Conservation (phyloP, 225 moss, liverwort and hornwort species). For the Takakia lepidozioides region DNA sequence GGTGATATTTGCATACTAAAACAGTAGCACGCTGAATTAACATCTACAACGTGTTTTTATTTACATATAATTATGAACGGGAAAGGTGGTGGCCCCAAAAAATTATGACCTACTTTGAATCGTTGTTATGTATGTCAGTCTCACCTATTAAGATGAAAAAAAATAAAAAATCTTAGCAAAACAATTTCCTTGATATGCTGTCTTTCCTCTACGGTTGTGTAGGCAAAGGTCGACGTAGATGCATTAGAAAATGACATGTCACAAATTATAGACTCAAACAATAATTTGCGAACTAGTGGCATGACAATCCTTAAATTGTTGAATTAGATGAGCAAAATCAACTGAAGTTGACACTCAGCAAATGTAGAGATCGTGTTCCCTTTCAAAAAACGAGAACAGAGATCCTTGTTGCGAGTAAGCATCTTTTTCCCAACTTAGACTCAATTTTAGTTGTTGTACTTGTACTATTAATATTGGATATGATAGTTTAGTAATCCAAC, state of each 20-base stretch:
- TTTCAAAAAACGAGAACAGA: slow-evolving; percentile 70
- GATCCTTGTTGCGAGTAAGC: not conserved
- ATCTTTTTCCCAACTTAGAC: too few species aligned
- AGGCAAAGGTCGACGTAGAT: slow-evolving; percentile 56
- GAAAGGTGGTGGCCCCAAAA: too few species aligned
- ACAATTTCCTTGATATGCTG: not conserved
- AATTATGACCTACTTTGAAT: not conserved
- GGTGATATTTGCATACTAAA: too few species aligned
- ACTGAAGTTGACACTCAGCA: slow-evolving; percentile 45
- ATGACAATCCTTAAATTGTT: slow-evolving; percentile 33
- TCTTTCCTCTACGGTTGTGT: not conserved
- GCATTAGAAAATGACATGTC: slow-evolving; percentile 51
- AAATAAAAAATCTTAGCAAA: too few species aligned
- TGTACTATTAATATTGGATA: too few species aligned
- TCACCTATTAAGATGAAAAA: too few species aligned
- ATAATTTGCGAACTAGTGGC: slow-evolving; percentile 64
- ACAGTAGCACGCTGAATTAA: too few species aligned
- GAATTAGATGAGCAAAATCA: slow-evolving; percentile 51
- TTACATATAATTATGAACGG: too few species aligned
- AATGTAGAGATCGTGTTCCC: slow-evolving; percentile 45
- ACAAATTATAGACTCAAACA: slow-evolving; percentile 69
- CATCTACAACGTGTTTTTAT: too few species aligned
- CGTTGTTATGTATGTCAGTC: not conserved
- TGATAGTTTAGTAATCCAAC: too few species aligned
- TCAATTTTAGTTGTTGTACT: too few species aligned